Conservation (phyloP, 2,329 filamentous ascomycete species). For the Orbilia brochopaga region DNA sequence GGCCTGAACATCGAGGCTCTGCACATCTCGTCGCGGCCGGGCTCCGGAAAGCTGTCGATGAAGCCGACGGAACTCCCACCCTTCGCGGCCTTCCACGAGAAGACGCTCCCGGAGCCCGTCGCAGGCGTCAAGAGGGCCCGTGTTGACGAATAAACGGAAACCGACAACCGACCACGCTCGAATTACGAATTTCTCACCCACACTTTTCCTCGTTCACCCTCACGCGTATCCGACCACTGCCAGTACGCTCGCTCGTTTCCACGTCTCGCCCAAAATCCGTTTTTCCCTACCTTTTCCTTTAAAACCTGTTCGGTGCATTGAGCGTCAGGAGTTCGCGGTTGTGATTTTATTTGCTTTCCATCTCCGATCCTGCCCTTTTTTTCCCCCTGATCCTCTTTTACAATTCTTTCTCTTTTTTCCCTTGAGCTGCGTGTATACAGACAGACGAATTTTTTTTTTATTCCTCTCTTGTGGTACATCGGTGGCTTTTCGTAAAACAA, state of each 20-base stretch:
- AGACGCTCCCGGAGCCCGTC: conserved; percentile 26
- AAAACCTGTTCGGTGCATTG: conserved; percentile 38
- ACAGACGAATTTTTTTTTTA: conserved; percentile 22
- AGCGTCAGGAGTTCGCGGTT: conserved; percentile 50
- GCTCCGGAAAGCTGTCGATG: conserved; percentile 33
- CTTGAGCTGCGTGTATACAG: conserved; percentile 33
- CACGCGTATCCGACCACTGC: conserved; percentile 23
- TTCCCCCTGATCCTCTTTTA: background rate
- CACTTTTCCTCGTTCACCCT: conserved; percentile 5
- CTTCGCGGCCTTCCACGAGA: conserved; percentile 42
- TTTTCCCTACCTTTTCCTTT: conserved; percentile 13
- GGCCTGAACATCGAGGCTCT: conserved; percentile 63
- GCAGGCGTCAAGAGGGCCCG: conserved; percentile 44
- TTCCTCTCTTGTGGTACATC: conserved; percentile 39
- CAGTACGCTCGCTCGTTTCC: conserved; percentile 19
- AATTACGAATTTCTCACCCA: background rate
- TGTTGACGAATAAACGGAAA: conserved; percentile 39
- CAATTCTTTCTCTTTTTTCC: conserved; percentile 12
- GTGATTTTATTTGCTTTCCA: background rate
- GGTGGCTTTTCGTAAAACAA: conserved; percentile 20
- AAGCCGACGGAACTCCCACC: conserved; percentile 47
- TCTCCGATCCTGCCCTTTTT: conserved; percentile 6
- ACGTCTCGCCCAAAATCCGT: background rate
- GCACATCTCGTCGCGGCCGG: conserved; percentile 43
- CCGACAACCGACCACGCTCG: background rate